These are phyloP conservation scores for Diplodia corticola DNA, from an alignment of 2,329 filamentous ascomycete species.

Conservation along the genomic window DNA sequence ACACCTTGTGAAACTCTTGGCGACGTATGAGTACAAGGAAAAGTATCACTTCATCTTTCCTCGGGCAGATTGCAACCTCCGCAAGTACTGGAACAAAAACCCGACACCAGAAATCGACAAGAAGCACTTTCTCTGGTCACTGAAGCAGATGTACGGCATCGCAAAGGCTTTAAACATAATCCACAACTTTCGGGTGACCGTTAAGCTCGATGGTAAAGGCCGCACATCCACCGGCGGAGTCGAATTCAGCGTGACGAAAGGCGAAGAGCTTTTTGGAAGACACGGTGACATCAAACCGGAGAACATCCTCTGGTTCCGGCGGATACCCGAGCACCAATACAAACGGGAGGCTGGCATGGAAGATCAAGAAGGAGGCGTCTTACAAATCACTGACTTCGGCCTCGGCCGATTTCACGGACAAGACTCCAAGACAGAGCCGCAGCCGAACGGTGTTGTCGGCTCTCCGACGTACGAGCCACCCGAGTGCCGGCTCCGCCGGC, in stretches of 20 bases:
- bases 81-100: background rate
- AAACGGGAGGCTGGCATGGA: no score
- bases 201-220: background rate
- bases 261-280: conserved; percentile 32
- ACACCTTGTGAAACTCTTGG: background rate
- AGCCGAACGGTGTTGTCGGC: conserved; percentile 22
- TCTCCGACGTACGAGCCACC: conserved; percentile 43
- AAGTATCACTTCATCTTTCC: conserved; percentile 1
- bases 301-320: conserved; percentile 39
- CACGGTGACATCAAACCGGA: conserved; percentile 42
- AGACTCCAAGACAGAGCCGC: conserved; percentile 34
- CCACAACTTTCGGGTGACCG: background rate
- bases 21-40: background rate
- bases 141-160: background rate
- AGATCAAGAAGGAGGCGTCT: conserved; percentile 17
- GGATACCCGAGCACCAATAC: background rate
- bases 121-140: background rate
- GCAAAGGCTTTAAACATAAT: background rate
- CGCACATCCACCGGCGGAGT: background rate
- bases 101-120: background rate
- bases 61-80: background rate
- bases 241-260: background rate
- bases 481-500: conserved; percentile 34
- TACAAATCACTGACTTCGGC: conserved; percentile 40
- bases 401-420: conserved; percentile 36